Evolutionary conservation across 305 asterid genomes (phyloP).

Genomic region (Solanum aculeatissimum): DNA sequence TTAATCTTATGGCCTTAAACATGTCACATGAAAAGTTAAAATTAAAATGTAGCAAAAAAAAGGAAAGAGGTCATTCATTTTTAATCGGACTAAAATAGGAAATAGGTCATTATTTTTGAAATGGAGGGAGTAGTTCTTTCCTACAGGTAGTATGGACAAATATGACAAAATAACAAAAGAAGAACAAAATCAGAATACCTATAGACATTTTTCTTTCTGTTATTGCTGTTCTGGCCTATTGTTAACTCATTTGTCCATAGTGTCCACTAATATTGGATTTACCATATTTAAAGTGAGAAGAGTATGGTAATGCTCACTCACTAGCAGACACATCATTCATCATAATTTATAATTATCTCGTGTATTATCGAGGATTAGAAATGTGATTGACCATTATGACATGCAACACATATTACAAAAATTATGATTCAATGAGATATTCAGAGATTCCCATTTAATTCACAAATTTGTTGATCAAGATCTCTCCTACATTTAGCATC

Average conservation of each 20-base stretch:
- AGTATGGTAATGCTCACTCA: neutral
- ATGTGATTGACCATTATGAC: neutral
- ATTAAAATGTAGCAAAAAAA: too few relatives aligned
- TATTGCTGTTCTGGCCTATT: neutral
- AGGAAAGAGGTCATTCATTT: too few relatives aligned
- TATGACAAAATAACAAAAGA: neutral
- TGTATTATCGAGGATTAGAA: neutral
- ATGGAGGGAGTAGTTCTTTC: neutral
- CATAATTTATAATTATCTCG: neutral
- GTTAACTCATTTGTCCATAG: neutral
- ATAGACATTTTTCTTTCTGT: neutral
- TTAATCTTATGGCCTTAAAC: too few relatives aligned
- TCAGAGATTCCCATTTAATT: neutral
- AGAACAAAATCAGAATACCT: neutral
- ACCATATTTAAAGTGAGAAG: neutral
- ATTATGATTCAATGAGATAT: neutral
- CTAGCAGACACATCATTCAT: neutral
- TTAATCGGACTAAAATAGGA: too few relatives aligned
- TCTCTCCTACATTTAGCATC: neutral
- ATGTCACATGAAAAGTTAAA: too few relatives aligned
- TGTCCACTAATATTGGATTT: neutral
- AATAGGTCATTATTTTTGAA: too few relatives aligned
- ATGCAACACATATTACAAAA: neutral
- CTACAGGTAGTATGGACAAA: neutral
- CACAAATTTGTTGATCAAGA: neutral